Base-by-base conservation (phyloP, 1,284 basidiomycete species). In the Vanrija sp. region DNA sequence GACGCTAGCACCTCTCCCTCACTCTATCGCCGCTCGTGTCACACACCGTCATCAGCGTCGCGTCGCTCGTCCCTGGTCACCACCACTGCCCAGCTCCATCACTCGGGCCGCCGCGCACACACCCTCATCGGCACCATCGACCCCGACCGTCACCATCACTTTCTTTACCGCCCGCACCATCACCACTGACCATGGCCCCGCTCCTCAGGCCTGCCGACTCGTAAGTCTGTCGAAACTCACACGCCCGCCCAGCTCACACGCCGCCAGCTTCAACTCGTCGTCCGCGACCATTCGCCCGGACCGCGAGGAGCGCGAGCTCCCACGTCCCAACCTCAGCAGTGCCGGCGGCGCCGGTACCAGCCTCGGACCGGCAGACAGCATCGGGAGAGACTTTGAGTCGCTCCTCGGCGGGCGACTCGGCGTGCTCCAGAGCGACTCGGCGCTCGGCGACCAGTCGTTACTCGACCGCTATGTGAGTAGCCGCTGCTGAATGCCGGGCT, bases 211-310 rank as follows among this genome's bases (percentile, higher is more conserved):
- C 58, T 12, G 55, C 55, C 8, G 58, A 60, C 47, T 60, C 58
- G 58, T 60, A 25, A 49, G 58, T 56, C n/a, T 6, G 5, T 38
- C 29, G 21, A 23, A 23, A 5, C 21, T 38, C 16, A 25, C 16
- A 14, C 15, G 38, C 15, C 9, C 38, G 21, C 6, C 40, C 7
- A 18, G 19, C 48, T 39, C 38, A 38, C 38, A 38, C 29, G 19
- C 28, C 21, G 28, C 23, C 50, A 65, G 64, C 46, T 65, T 65
- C 64, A 65, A 65, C 62, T 65, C 64, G 52, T 65, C 64, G 6
- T 59, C 60, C 12, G 64, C 62, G 29, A 65, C 64, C 5, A 62
- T 65, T 38, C 51, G 59, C 6, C 53, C 62, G 12, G 64, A 64
- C 38, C 49, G 46, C 46, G 45, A 53, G 28, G 26, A 53, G 15